A percentile compares a stretch with the other conserved stretches of the same genome.
phyloP scores from a whole-genome alignment of 2,329 filamentous ascomycete genomes.

The Pseudogymnoascus sp. region DNA sequence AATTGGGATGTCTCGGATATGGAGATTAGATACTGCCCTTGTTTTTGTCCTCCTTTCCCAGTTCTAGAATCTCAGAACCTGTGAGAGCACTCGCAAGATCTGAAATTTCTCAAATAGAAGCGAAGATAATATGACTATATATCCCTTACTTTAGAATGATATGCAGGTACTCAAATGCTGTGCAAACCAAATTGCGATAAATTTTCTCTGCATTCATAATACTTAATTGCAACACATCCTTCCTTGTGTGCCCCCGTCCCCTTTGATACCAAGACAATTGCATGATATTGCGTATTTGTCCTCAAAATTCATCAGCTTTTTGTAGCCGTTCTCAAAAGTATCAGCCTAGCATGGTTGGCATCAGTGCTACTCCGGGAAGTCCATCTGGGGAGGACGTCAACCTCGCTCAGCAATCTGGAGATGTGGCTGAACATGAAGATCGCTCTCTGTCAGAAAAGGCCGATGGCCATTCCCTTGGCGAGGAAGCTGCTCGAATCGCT shows the following conservation, averaged over 20 bases:
- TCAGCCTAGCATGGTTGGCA: neutral
- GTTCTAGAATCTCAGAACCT: too few species aligned
- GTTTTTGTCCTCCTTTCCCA: neutral
- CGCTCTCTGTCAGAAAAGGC: conserved; percentile 18
- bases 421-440: conserved; percentile 13
- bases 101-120: too few species aligned
- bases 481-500: conserved; percentile 20
- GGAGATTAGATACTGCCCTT: conserved; percentile 10
- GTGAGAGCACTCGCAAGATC: too few species aligned
- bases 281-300: neutral
- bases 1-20: conserved; percentile 12
- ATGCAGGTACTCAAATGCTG: too few species aligned
- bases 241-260: too few species aligned
- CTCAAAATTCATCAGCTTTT: neutral
- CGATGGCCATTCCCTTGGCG: conserved; percentile 19
- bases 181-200: too few species aligned
- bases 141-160: too few species aligned
- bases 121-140: too few species aligned
- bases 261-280: neutral
- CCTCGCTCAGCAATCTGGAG: conserved; percentile 16
- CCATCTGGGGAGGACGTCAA: conserved; percentile 18
- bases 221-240: too few species aligned
- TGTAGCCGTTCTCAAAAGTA: neutral
- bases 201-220: too few species aligned
- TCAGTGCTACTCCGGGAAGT: conserved; percentile 12